Base-by-base conservation (phyloP, 192 early-diverging fungal species). In the Pilaira anomala region DNA sequence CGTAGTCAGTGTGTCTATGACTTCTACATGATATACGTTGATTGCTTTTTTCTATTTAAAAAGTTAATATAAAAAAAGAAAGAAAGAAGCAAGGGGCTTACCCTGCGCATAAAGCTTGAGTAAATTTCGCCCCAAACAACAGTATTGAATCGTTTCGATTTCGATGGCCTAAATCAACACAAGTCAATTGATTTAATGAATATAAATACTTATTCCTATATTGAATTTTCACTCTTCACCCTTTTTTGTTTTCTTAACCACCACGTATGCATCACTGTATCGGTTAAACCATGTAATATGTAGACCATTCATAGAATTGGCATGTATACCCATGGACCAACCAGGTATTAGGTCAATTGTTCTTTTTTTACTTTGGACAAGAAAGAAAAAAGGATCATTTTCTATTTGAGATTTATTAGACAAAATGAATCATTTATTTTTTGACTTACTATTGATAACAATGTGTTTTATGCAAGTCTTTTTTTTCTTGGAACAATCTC, bases 181-280 rank as follows among this genome's bases (percentile, higher is more conserved):
- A 52, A 52, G 26, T 52, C 50, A 24, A 52, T 29, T 52, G 50
- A 52, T 30, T 29, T 52, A 52, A 52, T 52, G 50, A 52, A 28
- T 52, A 52, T 29, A 52, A 52, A 52, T 52, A 29, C 50, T 52
- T 52, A 52, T 52, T 52, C 25, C 50, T 52, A 52, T 52, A 52
- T 29, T 52, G 50, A n/a, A 26, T 29, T 52, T 52, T 52, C 26
- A 52, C 26, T 52, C 49, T 29, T 52, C 26, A 52, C 50, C 50
- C 50, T 52, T 52, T 29, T 52, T 52, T 52, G 50, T 30, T n/a
- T 52, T 52, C 50, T 52, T 52, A 52, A 52, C 50, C 50, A n/a
- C 50, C 50, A 52, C 13, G 26, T 29, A 52, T 52, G 50, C 50
- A 52, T 52, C 26, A 16, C 26, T 29, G 50, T 29, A 52, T 52